phyloP scores from a whole-genome alignment of 148 eudicot genomes.

The Vaccinium vitisidaea region DNA sequence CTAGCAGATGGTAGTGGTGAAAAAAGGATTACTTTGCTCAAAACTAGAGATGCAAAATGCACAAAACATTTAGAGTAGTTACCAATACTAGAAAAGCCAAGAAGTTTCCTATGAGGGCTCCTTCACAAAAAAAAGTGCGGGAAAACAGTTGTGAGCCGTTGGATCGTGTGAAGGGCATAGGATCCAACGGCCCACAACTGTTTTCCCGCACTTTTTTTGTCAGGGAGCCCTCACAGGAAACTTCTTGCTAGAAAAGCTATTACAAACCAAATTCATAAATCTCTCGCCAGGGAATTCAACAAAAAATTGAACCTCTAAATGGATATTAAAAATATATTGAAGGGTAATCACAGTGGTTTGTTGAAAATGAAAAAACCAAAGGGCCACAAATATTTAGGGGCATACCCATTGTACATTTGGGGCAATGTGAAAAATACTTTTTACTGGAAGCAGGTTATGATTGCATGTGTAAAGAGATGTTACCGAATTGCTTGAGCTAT shows the following conservation, averaged over 20 bases:
- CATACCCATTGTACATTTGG: background rate
- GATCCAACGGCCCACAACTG: too few relatives aligned
- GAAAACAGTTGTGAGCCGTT: too few relatives aligned
- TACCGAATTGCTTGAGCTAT: slow-evolving; percentile 96
- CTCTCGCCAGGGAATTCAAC: background rate
- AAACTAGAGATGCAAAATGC: background rate
- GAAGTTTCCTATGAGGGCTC: too few relatives aligned
- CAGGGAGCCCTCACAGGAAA: too few relatives aligned
- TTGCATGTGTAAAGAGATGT: background rate
- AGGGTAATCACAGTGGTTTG: background rate
- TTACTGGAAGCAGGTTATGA: background rate
- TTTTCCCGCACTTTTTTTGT: too few relatives aligned
- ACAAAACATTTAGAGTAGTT: background rate
- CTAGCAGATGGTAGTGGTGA: background rate
- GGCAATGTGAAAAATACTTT: background rate
- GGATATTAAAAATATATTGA: background rate
- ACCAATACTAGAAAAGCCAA: background rate
- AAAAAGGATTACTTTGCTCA: too few relatives aligned
- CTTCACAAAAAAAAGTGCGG: too few relatives aligned
- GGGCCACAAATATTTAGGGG: background rate
- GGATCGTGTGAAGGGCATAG: too few relatives aligned
- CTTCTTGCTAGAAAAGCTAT: background rate
- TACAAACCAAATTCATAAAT: background rate
- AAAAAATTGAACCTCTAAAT: background rate
- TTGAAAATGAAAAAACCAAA: background rate